Conservation (phyloP, 73 alveolate genomes). For the Paramecium caudatum region DNA sequence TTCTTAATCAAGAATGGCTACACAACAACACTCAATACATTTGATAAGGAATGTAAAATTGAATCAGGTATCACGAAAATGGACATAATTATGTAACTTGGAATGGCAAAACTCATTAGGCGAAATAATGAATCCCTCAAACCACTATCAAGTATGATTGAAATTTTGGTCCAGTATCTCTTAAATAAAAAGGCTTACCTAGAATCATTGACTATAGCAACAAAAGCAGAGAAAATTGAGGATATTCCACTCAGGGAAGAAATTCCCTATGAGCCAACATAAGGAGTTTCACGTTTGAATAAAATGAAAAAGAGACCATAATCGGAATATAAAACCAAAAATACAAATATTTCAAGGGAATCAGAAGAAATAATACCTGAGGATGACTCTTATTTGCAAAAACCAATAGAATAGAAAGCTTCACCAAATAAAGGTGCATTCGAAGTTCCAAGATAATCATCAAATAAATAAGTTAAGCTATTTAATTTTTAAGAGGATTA, state of each 20-base stretch:
- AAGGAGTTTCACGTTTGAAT: constrained; percentile 7
- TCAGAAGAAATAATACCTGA: not conserved
- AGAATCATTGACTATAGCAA: constrained; percentile 31
- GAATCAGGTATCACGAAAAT: not conserved
- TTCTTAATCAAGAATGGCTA: not conserved
- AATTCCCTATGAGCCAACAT: not conserved
- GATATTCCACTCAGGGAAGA: constrained; percentile 48
- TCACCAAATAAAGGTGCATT: constrained; percentile 52
- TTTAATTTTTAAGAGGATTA: not conserved
- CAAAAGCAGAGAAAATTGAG: constrained; percentile 38
- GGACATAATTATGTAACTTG: constrained; percentile 38
- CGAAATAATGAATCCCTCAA: constrained; percentile 6
- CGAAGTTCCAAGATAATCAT: constrained; percentile 9
- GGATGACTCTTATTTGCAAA: too few relatives aligned
- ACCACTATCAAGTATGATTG: constrained; percentile 24
- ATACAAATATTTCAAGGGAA: not conserved
- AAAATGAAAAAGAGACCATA: constrained; percentile 55
- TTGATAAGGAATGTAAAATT: not conserved
- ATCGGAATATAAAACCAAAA: constrained; percentile 46
- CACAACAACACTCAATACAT: not conserved
- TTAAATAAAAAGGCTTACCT: constrained; percentile 23
- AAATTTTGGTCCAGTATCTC: not conserved
- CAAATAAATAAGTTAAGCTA: not conserved
- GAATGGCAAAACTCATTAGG: constrained; percentile 18
- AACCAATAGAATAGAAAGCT: not conserved